Evolutionary conservation across 306 rosid species (phyloP).

Genomic region (Prunus mira): DNA sequence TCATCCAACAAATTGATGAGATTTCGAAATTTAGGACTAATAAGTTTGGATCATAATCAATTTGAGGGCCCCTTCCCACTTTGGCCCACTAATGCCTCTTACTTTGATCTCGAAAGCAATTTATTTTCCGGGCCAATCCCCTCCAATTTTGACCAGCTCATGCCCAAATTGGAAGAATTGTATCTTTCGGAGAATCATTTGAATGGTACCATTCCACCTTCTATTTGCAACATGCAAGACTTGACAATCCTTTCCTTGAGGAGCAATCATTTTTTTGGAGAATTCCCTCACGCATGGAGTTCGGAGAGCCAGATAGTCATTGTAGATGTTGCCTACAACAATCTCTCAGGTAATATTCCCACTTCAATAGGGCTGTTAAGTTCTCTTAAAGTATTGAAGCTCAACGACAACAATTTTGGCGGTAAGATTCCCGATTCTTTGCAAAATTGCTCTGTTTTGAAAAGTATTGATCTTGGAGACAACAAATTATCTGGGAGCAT

Average conservation of each 20-base stretch:
- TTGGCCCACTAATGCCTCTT: fast-evolving
- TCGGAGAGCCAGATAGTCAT: too few relatives aligned
- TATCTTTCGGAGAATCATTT: not conserved
- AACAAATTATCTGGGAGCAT: not conserved
- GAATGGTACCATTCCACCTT: not conserved
- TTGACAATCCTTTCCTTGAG: fast-evolving
- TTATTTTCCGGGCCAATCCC: not conserved
- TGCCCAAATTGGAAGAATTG: not conserved
- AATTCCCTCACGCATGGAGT: not conserved
- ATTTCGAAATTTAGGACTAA: not conserved
- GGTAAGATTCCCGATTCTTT: not conserved
- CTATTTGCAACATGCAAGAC: not conserved
- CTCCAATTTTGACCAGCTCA: not conserved
- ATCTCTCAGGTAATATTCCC: too few relatives aligned
- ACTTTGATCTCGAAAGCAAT: not conserved
- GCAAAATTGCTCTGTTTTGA: not conserved
- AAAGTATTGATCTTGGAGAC: not conserved
- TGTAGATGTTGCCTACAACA: too few relatives aligned
- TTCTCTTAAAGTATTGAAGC: not conserved
- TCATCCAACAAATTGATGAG: not conserved
- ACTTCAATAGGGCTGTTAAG: too few relatives aligned
- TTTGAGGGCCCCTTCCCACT: not conserved
- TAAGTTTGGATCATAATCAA: not conserved
- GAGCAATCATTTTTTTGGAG: not conserved
- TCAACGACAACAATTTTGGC: not conserved